Base-by-base conservation (phyloP, 495 filamentous ascomycete species). In the Elasticomyces elasticus region DNA sequence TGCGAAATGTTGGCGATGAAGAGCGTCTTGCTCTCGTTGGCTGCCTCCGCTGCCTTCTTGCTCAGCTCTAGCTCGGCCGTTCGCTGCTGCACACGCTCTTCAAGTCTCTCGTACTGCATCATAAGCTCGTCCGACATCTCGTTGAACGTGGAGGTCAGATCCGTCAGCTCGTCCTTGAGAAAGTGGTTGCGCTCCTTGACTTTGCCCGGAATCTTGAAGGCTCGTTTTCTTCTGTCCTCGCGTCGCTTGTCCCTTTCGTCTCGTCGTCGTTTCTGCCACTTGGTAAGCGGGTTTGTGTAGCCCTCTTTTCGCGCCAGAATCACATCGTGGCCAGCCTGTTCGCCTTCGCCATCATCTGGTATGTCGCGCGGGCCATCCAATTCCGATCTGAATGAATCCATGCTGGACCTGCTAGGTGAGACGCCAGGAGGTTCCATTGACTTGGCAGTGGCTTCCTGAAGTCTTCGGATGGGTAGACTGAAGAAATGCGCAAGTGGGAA, bases 1-100 rank as follows among this genome's bases (percentile, higher is more conserved):
- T 96, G 90, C 2, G 88, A 94, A 25, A 96, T 94, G 60, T 96
- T 96, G 26, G 90, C 90, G 57, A 96, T 91, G 67, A 96, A 96
- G 23, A 94, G 68, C 6, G 90, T 94, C 70, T 96, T 95, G 72
- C 87, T 92, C 67, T 94, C 86, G 61, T 94, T 95, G 7, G 90
- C 90, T 13, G 86, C 82, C 63, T 95, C 90, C 5, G 90, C 90
- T 1, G 89, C 86, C 69, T 88, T 83, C 67, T 95, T 95, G 62
- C 86, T 89, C 49, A 86, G 79, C 67, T 94, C 88, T 2, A 94
- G 76, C 64, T 94, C 86, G 20, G 76, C 76, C 20, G 90, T 96
- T 37, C 89, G 78, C 67, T 91, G 82, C 0, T 76, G 77, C 13
- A 95, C 89, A 47, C 89, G 83, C 49, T 92, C 84, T 62, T 95